A percentile compares a stretch with the other conserved stretches of the same genome.
Evolutionary conservation across 352 stramenopile species (phyloP).

Genomic region (Phytophthora megakarya): DNA sequence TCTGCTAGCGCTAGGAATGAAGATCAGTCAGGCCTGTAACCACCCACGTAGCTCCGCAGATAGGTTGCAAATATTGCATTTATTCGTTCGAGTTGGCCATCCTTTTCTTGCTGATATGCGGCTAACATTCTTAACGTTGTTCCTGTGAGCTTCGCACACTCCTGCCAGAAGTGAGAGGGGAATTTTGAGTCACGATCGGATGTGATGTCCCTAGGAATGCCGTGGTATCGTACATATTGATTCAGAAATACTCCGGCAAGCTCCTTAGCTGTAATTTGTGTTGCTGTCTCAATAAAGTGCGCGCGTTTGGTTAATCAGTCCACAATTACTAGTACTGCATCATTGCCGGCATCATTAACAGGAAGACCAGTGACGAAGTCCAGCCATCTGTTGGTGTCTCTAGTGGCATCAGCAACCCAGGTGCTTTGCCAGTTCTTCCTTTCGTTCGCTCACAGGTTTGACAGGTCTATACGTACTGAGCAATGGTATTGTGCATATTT

Average conservation of each 20-base stretch:
- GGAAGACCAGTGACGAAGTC: not conserved
- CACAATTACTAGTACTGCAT: conserved; percentile 6
- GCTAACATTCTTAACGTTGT: not conserved
- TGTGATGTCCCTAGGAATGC: not conserved
- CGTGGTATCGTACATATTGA: conserved; percentile 17
- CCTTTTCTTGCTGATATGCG: not conserved
- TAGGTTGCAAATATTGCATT: not conserved
- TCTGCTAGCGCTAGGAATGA: not conserved
- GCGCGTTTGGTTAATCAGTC: conserved; percentile 9
- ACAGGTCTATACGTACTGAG: too few relatives aligned
- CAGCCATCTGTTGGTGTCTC: not conserved
- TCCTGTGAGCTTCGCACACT: not conserved
- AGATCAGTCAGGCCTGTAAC: not conserved
- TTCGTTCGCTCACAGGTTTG: too few relatives aligned
- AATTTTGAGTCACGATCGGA: not conserved
- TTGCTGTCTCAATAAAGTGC: conserved; percentile 10
- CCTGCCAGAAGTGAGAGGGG: not conserved
- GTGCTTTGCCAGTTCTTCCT: too few relatives aligned
- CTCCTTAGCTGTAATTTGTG: not conserved
- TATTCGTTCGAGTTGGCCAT: not conserved
- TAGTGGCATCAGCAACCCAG: too few relatives aligned
- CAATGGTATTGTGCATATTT: too few relatives aligned
- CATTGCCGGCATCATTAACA: not conserved
- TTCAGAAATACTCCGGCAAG: conserved; percentile 2
- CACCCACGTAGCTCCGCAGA: not conserved